phyloP scores from a whole-genome alignment of 345 rosid species.

The Mallotus nudiflorus region DNA sequence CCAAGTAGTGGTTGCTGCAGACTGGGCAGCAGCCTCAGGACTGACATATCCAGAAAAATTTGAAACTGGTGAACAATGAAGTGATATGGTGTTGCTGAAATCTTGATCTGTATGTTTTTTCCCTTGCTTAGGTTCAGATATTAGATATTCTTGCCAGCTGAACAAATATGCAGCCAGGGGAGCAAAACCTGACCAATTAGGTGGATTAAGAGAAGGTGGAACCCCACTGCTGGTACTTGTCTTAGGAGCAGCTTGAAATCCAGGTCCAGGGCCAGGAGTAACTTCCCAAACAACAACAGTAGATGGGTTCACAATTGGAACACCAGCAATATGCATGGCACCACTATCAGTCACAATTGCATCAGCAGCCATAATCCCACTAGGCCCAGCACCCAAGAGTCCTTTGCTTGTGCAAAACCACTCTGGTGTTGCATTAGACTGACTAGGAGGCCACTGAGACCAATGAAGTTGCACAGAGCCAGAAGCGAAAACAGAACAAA shows the following conservation, averaged over 20 bases:
- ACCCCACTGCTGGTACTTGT: conserved; percentile 58
- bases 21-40: conserved; percentile 97
- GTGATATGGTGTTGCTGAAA: conserved; percentile 56
- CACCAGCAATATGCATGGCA: conserved; percentile 98
- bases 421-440: conserved; percentile 56
- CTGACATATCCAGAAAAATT: conserved; percentile 98
- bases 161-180: conserved; percentile 94
- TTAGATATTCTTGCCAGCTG: conserved; percentile 93
- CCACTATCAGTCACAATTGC: conserved; percentile 96
- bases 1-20: conserved; percentile 99
- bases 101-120: conserved; percentile 69
- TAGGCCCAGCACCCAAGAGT: conserved; percentile 98
- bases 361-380: conserved; percentile 99
- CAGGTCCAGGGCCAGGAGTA: conserved; percentile 94
- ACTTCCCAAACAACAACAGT: conserved; percentile 99
- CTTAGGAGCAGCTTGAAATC: conserved; percentile 77
- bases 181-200: conserved; percentile 96
- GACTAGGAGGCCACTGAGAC: conserved; percentile 96
- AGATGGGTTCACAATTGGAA: conserved; percentile 97
- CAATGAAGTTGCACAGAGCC: conserved; percentile 99
- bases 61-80: conserved; percentile 97
- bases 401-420: conserved; percentile 99
- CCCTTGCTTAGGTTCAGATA: conserved; percentile 78
- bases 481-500: conserved; percentile 95
- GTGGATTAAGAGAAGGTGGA: conserved; percentile 85